Base-by-base conservation (phyloP, 2,329 filamentous ascomycete genomes). In the Didymella arachidicola region DNA sequence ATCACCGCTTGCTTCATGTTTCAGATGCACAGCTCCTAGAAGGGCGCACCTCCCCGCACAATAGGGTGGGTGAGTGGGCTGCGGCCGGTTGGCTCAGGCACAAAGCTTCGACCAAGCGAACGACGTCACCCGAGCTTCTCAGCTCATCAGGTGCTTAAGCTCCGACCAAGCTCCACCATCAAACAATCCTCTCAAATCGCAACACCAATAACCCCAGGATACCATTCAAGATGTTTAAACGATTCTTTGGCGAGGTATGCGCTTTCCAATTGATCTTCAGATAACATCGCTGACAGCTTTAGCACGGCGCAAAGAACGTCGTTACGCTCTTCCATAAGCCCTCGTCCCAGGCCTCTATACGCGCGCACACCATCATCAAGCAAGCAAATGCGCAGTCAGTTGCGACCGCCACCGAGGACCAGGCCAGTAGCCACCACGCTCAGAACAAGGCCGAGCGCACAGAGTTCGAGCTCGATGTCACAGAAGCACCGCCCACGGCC, bases 271-370 rank as follows among this genome's bases (percentile, higher is more conserved):
- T 63, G 48, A 50, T 11, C 8, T 41, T 26, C 30, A 29, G 34
- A 5, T 26, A 30, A n/a, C 32, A 44, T 27, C 22, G 57, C 65
- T 74, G 44, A 72, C 65, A 27, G 18, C 18, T 16, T n/a, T 29
- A 80, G 81, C 72, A 77, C 48, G 80, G 79, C 67, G 77, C 78
- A 63, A 82, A 82, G 71, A 93, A 98, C 82, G 91, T 96, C 67
- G 87, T 98, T 76, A 98, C 94, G 61, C 89, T 99, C 82, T 99
- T 98, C 84, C 93, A 97, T 85, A 91, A 91, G 78, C 86, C 94
- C 57, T 85, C 83, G 69, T 85, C 86, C 53, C 86, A 89, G 22
- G 84, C 89, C 64, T 97, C 93, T 3, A 82, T 86, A 49, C 87
- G 89, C 60, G 89, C 90, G 30, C 86, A 89, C 61, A 89, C 86